Percentiles rank a stretch among this genome's conserved stretches.
Evolutionary conservation across 345 rosid genomes (phyloP).

Genomic region (Geranium rotundifolium): DNA sequence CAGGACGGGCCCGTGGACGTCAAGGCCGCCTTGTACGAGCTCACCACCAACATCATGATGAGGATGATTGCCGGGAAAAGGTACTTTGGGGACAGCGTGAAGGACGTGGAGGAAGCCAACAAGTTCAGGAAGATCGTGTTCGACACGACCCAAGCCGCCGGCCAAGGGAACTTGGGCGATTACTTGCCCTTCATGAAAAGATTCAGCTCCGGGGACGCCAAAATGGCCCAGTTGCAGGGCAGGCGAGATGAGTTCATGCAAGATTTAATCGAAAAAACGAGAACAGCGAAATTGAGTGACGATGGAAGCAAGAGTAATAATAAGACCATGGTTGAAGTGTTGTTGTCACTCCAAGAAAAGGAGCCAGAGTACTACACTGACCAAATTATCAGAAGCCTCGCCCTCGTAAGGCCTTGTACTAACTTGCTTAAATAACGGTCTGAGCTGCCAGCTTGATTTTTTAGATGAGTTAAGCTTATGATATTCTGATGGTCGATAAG

Average conservation of each 20-base stretch:
- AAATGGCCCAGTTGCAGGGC: conserved; percentile 13
- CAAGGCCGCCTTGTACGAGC: conserved; percentile 23
- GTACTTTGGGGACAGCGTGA: conserved; percentile 24
- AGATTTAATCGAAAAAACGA: conserved; percentile 34
- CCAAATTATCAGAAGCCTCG: conserved; percentile 33
- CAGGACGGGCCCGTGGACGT: conserved; percentile 12
- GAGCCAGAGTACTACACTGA: conserved; percentile 42
- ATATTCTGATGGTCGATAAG: no score
- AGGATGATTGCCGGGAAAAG: conserved; percentile 37
- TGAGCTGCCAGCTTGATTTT: not conserved
- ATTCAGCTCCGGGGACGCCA: conserved; percentile 17
- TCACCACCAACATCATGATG: conserved; percentile 32
- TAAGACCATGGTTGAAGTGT: conserved; percentile 39
- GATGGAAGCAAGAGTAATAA: no score
- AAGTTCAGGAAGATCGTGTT: conserved; percentile 24
- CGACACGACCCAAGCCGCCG: conserved; percentile 22
- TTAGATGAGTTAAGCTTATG: not conserved
- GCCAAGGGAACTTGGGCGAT: conserved; percentile 27
- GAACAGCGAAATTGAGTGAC: conserved; percentile 9
- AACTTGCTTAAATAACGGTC: no score
- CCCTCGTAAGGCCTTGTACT: not conserved
- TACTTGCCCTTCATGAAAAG: conserved; percentile 22
- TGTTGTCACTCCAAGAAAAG: conserved; percentile 32
- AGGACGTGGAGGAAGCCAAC: conserved; percentile 24
- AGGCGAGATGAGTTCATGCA: conserved; percentile 40